Conservation (phyloP, 148 eudicot species). For the Fallopia convolvulus region DNA sequence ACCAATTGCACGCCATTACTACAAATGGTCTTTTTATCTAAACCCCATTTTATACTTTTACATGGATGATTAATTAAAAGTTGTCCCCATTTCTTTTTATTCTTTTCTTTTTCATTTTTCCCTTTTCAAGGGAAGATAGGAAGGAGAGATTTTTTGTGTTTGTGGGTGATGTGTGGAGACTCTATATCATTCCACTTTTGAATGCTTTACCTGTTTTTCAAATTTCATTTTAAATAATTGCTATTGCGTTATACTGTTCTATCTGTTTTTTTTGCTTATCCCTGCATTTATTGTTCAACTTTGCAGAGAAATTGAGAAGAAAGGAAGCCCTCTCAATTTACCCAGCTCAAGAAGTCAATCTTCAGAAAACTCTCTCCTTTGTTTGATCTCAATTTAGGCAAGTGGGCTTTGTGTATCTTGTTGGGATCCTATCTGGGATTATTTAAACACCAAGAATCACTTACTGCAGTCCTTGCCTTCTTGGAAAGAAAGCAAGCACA, state of each 20-base stretch:
- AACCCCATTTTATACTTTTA: not conserved
- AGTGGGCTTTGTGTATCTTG: slow-evolving; percentile 3
- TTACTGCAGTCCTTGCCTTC: not conserved
- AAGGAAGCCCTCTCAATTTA: not conserved
- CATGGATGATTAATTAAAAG: not conserved
- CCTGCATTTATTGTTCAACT: not conserved
- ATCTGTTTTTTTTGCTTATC: not conserved
- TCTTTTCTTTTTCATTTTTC: not conserved
- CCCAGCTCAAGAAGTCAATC: not conserved
- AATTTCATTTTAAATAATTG: not conserved
- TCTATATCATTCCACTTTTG: slow-evolving; percentile 3
- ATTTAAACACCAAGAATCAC: not conserved
- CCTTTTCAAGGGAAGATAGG: not conserved
- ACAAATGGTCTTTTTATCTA: not conserved
- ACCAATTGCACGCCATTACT: slow-evolving; percentile 3
- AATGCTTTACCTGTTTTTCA: slow-evolving; percentile 7
- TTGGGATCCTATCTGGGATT: slow-evolving; percentile 8
- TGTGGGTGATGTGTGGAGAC: not conserved
- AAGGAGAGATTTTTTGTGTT: not conserved
- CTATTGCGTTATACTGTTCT: not conserved
- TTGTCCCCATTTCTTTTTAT: not conserved
- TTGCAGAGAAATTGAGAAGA: slow-evolving; percentile 6
- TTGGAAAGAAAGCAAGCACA: not conserved
- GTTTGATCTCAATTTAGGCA: not conserved
- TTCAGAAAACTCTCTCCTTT: not conserved